Conservation (phyloP, 129 eudicot genomes). For the Tanacetum coccineum region DNA sequence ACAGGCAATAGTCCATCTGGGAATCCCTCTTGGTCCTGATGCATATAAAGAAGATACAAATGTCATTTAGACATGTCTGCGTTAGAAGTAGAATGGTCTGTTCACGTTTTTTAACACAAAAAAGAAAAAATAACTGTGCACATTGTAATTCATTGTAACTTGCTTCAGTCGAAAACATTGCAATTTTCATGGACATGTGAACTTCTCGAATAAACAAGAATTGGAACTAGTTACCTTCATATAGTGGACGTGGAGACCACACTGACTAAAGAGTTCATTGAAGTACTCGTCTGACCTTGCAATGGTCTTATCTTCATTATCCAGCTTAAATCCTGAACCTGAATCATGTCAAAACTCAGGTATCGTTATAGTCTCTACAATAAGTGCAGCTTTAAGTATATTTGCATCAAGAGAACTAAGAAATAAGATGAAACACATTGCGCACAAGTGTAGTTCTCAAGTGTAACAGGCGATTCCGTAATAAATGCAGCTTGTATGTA, state of each 20-base stretch:
- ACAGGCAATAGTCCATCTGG: conserved; percentile 81
- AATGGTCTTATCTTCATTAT: conserved; percentile 85
- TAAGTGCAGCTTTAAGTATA: neutral
- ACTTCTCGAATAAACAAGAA: neutral
- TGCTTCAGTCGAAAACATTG: neutral
- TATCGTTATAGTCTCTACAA: neutral
- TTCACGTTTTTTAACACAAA: no score
- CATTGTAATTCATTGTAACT: neutral
- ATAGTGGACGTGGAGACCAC: conserved; percentile 65
- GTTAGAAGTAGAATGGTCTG: neutral
- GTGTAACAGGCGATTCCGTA: no score
- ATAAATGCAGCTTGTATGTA: neutral
- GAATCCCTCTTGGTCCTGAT: conserved; percentile 83
- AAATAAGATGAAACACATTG: no score
- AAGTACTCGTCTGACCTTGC: conserved; percentile 88
- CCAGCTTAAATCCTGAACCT: conserved; percentile 93
- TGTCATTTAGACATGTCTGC: no score
- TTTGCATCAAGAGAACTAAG: no score
- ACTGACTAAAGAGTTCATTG: conserved; percentile 75
- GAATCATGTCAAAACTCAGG: conserved; percentile 4
- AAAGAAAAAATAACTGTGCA: neutral
- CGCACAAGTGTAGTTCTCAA: no score
- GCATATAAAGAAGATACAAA: neutral
- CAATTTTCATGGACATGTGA: neutral
- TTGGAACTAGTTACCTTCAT: conserved; percentile 45